Evolutionary conservation across 2,329 filamentous ascomycete species (phyloP), one percentile per base, ranked within the genome.

Genomic region (Ascochyta koolunga): DNA sequence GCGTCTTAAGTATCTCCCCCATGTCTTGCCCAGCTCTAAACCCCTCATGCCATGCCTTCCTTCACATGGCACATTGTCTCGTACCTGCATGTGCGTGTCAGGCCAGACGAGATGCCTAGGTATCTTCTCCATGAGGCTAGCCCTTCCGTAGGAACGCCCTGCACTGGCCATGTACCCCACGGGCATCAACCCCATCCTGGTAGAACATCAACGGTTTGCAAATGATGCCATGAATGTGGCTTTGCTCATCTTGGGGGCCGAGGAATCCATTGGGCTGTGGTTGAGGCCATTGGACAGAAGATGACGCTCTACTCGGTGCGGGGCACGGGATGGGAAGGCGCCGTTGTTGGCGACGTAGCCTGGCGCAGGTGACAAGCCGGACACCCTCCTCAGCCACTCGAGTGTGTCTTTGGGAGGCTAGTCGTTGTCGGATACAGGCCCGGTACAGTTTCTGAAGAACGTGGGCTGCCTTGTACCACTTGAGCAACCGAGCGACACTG

Each of bases 81-180:
- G 51, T 55, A 54, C 58, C 58, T 61, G 47, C 55, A 53, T 64
- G 54, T 58, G 48, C 50, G 18, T 44, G 46, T 50, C 40, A 50
- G 29, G 51, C 35, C 29, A 44, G 35, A 29, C 27, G 22, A 50
- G 33, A 51, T 60, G 51, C 65, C 65, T 62, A 62, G 65, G 65
- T 46, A 54, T 59, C 36, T 40, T 55, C 54, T 38, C 9, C 19
- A 61, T 59, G 47, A 16, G 59, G 61, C 24, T 58, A 58, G 53
- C 52, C 50, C 41, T 47, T 53, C 58, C 62, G 61, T 52, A 54
- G 56, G 58, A 53, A 58, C 53, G 51, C 55, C 50, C 43, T 52
- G 53, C 49, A 48, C 22, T 32, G 33, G 37, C 25, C 31, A 29
- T 35, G 21, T 51, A 24, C 44, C 44, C 38, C 50, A 49, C 46